These are phyloP conservation scores for Baorangia bicolor DNA, from an alignment of 768 basidiomycete species.

Conservation along the genomic window DNA sequence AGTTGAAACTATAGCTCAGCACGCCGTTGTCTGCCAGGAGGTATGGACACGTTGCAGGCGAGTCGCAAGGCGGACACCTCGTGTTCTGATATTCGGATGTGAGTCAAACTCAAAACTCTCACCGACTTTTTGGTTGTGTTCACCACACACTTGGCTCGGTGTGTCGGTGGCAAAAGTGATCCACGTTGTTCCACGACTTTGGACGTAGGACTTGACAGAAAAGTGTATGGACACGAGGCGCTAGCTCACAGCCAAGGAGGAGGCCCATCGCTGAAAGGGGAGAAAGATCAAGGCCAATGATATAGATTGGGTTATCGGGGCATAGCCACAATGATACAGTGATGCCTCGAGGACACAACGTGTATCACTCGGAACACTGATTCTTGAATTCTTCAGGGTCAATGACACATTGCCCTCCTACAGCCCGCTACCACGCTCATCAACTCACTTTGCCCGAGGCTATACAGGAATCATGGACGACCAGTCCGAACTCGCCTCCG, in stretches of 20 bases:
- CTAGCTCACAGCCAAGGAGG: background rate
- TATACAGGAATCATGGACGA: background rate
- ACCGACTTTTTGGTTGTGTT: background rate
- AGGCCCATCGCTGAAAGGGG: background rate
- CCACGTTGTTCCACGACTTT: constrained; percentile 4
- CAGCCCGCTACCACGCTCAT: background rate
- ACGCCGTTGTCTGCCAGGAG: constrained; percentile 1
- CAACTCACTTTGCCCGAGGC: background rate
- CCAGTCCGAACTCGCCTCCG: background rate
- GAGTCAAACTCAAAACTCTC: constrained; percentile 5
- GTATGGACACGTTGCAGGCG: constrained; percentile 2
- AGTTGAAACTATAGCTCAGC: background rate
- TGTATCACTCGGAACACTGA: constrained; percentile 1
- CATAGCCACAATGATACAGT: constrained; percentile 21
- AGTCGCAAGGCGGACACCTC: constrained; percentile 10
- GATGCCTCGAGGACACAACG: constrained; percentile 26
- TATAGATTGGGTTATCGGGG: background rate
- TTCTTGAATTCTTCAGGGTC: background rate
- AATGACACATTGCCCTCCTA: background rate
- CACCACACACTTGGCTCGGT: constrained; percentile 2
- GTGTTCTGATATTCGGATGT: constrained; percentile 11
- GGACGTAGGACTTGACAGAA: background rate
- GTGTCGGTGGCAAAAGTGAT: background rate
- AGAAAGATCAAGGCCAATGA: background rate
- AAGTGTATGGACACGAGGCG: constrained; percentile 6